phyloP scores from a whole-genome alignment of 768 basidiomycete genomes.

The Mycena galericulata region DNA sequence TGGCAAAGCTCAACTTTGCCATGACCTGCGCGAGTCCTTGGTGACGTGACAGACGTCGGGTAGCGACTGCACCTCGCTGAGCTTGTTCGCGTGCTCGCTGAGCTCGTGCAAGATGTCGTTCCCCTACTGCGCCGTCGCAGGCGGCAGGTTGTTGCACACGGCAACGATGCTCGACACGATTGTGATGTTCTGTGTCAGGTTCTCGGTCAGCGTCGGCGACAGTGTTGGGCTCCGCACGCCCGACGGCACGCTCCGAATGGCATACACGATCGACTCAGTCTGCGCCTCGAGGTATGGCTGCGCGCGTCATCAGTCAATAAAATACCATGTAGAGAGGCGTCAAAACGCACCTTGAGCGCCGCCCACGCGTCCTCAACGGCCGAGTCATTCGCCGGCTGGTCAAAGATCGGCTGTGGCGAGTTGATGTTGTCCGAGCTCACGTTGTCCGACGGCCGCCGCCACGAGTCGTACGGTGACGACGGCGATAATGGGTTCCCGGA shows the following conservation, averaged over 20 bases:
- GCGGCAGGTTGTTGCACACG: constrained; percentile 92
- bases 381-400: constrained; percentile 69
- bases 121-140: constrained; percentile 75
- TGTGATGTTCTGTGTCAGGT: constrained; percentile 96
- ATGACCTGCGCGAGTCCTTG: constrained; percentile 95
- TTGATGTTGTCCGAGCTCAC: constrained; percentile 80
- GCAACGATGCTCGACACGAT: constrained; percentile 98
- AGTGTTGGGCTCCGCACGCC: constrained; percentile 93
- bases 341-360: constrained; percentile 74
- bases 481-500: constrained; percentile 49
- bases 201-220: constrained; percentile 87
- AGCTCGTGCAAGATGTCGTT: constrained; percentile 84
- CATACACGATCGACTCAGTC: constrained; percentile 93
- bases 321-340: background rate
- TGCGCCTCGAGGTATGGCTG: constrained; percentile 97
- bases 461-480: constrained; percentile 47
- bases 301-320: constrained; percentile 16
- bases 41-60: constrained; percentile 89
- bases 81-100: constrained; percentile 87
- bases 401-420: constrained; percentile 82
- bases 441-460: constrained; percentile 69
- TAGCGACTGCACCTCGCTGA: constrained; percentile 89
- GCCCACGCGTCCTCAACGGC: constrained; percentile 82
- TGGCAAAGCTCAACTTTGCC: constrained; percentile 96
- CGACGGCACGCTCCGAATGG: constrained; percentile 94